Evolutionary conservation across 176 grass and related monocot genomes (phyloP).

Genomic region (Puya raimondii): DNA sequence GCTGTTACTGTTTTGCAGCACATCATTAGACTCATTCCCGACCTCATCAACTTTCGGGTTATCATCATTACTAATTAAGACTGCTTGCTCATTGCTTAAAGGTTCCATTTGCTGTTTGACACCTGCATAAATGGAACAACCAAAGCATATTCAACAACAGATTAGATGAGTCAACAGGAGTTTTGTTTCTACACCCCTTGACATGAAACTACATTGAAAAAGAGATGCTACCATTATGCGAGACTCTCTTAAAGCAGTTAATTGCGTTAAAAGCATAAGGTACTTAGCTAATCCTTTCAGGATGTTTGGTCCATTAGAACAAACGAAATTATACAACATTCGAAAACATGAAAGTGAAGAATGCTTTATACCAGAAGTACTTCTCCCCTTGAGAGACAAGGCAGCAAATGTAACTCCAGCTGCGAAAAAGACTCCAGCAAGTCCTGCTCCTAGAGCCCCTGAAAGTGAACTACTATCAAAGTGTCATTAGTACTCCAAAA

Average conservation of each 20-base stretch:
- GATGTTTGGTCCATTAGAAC: not conserved
- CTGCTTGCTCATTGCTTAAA: slow-evolving; percentile 19
- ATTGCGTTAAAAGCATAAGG: not conserved
- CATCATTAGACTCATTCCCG: slow-evolving; percentile 13
- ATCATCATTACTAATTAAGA: slow-evolving; percentile 15
- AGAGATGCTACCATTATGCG: not conserved
- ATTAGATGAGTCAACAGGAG: not conserved
- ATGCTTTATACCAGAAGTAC: slow-evolving; percentile 28
- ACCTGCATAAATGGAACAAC: slow-evolving; percentile 29
- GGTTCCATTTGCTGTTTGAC: slow-evolving; percentile 32
- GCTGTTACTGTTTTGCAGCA: slow-evolving; percentile 11
- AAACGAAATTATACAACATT: not conserved
- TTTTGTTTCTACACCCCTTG: not conserved
- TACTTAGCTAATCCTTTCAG: not conserved
- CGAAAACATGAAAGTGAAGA: not conserved
- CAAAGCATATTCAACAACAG: not conserved
- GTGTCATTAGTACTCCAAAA: slow-evolving; percentile 34
- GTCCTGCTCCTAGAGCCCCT: slow-evolving; percentile 62
- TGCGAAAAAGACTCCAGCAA: slow-evolving; percentile 67
- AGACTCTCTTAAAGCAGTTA: not conserved
- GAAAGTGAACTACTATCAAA: slow-evolving; percentile 52
- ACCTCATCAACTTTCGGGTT: slow-evolving; percentile 1
- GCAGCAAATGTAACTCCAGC: slow-evolving; percentile 51
- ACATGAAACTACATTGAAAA: not conserved
- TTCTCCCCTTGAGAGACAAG: slow-evolving; percentile 36